Evolutionary conservation across 306 rosid species (phyloP).

Genomic region (Vigna reflexopilosa): DNA sequence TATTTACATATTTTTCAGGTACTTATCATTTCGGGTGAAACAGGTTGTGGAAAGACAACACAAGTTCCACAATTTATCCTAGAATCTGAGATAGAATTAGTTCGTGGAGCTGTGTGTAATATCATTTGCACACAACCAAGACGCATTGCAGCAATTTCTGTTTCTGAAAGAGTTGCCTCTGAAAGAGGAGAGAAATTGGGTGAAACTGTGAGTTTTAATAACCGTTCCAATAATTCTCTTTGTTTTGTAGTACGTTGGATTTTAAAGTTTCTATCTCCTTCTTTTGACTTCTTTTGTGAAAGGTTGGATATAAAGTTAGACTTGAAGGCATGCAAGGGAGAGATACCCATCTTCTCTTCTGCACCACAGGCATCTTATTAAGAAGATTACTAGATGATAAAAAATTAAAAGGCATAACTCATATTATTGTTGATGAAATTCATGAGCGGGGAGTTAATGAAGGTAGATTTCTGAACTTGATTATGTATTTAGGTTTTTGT

Average conservation of each 20-base stretch:
- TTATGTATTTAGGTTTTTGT: conserved; percentile 37
- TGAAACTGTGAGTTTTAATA: conserved; percentile 77
- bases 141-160: conserved; percentile 94
- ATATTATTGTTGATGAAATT: conserved; percentile 96
- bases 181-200: conserved; percentile 98
- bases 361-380: conserved; percentile 96
- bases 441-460: conserved; percentile 99
- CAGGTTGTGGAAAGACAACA: conserved; percentile 99
- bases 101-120: conserved; percentile 78
- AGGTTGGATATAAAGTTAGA: conserved; percentile 98
- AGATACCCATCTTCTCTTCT: conserved; percentile 91
- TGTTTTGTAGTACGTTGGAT: conserved; percentile 18
- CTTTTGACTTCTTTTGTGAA: conserved; percentile 36
- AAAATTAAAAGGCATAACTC: conserved; percentile 82
- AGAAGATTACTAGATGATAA: conserved; percentile 94
- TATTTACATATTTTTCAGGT: conserved; percentile 59
- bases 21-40: conserved; percentile 85
- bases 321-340: conserved; percentile 92
- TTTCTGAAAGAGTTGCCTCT: conserved; percentile 92
- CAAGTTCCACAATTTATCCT: conserved; percentile 97
- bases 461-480: conserved; percentile 64
- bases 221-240: conserved; percentile 17
- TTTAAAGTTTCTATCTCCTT: conserved; percentile 16
- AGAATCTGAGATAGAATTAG: conserved; percentile 82
- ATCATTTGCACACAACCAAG: conserved; percentile 97